Evolutionary conservation across 768 basidiomycete genomes (phyloP), one percentile per base, ranked within the genome.

Genomic region (Xerocomus potaroensis): DNA sequence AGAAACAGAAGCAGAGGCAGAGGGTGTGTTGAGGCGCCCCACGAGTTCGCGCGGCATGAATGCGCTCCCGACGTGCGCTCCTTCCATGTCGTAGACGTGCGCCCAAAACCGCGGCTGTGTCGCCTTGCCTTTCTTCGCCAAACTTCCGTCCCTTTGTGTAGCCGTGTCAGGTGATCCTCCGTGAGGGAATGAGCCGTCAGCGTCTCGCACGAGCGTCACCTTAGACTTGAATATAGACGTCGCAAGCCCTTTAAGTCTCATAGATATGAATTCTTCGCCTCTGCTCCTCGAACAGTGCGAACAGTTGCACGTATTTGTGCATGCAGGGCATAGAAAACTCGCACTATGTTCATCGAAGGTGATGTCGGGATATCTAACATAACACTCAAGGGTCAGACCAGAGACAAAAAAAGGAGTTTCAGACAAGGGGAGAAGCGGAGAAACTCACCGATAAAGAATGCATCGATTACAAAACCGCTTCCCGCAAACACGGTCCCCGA

Each of bases 231-330:
- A 40, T 3, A 63, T 21, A 3, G 57, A 48, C 1, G 57, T 27
- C 5, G 59, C 64, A 8, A 59, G 51, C 12, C 60, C 61, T 3
- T 51, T 60, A 1, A 51, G 51, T 35, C 62, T 52, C 53, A 61
- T 61, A 8, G 69, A 61, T 9, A 77, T 46, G 47, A 77, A 79
- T 10, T 58, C 51, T 41, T 77, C 79, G 5, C 78, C 77, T 5
- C 79, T 69, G 47, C 51, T 68, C 22, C 59, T 50, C 12, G 72
- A 65, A 53, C 79, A 80, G 0, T 5, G 0, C 10, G 75, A 72
- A 56, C 80, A 81, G 36, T 73, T 77, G 60, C 80, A 82, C 10
- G 50, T 70, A 10, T 63, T 54, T 3, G 57, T 54, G 54, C 79
- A 81, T 12, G 21, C 52, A 0, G 80, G 80, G 52, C 80, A 82